These are phyloP conservation scores for Plasmodiophora brassicae DNA, from an alignment of 208 protist species.

Conservation along the genomic window DNA sequence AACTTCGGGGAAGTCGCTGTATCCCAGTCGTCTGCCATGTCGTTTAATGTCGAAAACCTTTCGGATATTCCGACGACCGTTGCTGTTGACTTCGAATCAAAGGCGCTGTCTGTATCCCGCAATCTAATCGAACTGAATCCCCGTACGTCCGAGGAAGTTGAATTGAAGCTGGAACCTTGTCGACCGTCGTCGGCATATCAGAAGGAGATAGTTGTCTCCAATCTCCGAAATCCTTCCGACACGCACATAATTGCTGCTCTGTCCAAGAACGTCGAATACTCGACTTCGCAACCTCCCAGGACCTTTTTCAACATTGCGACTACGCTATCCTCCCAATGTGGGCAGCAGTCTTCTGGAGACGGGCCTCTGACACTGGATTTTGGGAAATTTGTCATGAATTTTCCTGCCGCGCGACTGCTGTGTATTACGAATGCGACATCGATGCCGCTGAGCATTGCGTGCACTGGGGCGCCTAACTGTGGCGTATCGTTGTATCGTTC, in stretches of 20 bases:
- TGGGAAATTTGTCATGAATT: not conserved
- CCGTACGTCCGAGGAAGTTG: not conserved
- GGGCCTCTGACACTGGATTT: not conserved
- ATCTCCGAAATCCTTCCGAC: not conserved
- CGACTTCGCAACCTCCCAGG: not conserved
- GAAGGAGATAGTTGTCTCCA: slow-evolving; percentile 5
- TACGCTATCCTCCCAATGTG: too few relatives aligned
- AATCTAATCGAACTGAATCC: not conserved
- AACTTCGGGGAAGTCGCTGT: not conserved
- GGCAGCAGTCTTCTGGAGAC: not conserved
- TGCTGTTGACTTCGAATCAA: not conserved
- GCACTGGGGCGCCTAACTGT: not conserved
- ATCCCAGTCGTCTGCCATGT: not conserved
- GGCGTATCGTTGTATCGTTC: not conserved
- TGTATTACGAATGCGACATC: not conserved
- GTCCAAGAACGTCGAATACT: not conserved
- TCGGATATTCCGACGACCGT: not conserved
- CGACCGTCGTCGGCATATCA: not conserved
- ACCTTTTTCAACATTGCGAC: too few relatives aligned
- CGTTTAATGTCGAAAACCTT: slow-evolving; percentile 6
- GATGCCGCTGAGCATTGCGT: not conserved
- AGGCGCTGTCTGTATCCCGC: not conserved
- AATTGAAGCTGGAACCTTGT: not conserved
- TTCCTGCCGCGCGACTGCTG: not conserved
- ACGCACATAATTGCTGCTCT: not conserved